Evolutionary conservation across 805 yeast species (phyloP).

Genomic region (Blastobotrys chiropterorum): DNA sequence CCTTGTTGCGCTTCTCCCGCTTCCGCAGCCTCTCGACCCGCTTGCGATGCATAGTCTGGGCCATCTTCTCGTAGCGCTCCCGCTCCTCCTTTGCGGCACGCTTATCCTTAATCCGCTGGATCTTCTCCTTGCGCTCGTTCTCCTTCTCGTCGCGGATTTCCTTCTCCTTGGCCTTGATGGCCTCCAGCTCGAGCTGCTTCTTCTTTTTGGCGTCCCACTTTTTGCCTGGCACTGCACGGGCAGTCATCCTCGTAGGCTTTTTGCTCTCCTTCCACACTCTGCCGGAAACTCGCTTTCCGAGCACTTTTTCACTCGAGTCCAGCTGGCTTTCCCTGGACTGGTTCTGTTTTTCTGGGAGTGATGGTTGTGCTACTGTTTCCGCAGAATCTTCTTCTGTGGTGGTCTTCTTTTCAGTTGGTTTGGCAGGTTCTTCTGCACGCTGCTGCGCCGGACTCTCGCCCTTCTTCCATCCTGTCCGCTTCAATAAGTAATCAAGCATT

Average conservation of each 20-base stretch:
- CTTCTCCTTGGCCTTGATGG: conserved; percentile 60
- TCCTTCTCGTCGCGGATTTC: conserved; percentile 77
- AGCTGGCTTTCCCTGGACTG: no score
- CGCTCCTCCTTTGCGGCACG: conserved; percentile 78
- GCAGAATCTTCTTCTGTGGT: background rate
- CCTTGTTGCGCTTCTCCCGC: conserved; percentile 91
- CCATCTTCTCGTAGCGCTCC: conserved; percentile 78
- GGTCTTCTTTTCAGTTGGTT: background rate
- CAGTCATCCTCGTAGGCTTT: conserved; percentile 27
- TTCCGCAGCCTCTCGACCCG: conserved; percentile 83
- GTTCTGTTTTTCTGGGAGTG: background rate
- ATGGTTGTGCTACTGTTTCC: background rate
- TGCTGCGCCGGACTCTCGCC: background rate
- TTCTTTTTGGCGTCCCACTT: conserved; percentile 64
- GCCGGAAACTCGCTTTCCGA: conserved; percentile 28
- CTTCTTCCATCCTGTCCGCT: conserved; percentile 13
- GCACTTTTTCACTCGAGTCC: conserved; percentile 5
- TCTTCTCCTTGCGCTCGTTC: conserved; percentile 44
- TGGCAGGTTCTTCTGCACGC: background rate
- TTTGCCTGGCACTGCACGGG: conserved; percentile 44
- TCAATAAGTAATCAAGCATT: conserved; percentile 13
- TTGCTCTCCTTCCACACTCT: conserved; percentile 34
- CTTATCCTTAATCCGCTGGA: conserved; percentile 48
- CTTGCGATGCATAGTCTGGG: conserved; percentile 85
- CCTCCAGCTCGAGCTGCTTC: conserved; percentile 58